Percentiles rank a stretch among this genome's conserved stretches.
These are phyloP conservation scores for Geranium brycei DNA, from an alignment of 345 rosid species.

Conservation along the genomic window DNA sequence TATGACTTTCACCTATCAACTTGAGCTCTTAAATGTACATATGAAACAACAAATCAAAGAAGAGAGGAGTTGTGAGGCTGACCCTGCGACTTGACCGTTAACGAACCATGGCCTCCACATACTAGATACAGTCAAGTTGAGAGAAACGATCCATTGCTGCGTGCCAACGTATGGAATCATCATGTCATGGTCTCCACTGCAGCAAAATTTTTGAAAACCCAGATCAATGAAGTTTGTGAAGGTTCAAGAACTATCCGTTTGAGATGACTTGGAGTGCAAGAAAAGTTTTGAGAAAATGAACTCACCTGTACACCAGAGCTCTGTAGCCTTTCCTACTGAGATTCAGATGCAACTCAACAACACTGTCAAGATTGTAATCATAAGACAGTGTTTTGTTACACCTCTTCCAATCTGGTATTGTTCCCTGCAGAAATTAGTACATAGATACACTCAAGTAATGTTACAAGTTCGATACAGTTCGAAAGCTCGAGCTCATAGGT, in stretches of 20 bases:
- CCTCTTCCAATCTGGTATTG: constrained; percentile 13
- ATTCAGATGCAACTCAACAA: constrained; percentile 11
- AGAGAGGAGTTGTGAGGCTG: neutral
- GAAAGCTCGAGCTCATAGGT: too few species aligned
- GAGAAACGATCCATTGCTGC: constrained; percentile 12
- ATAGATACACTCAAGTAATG: neutral
- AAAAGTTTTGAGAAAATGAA: neutral
- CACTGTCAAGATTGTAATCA: constrained; percentile 5
- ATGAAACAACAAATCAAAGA: too few species aligned
- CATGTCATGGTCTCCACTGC: constrained; percentile 31
- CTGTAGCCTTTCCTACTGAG: constrained; percentile 16
- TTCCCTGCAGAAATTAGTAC: constrained; percentile 10
- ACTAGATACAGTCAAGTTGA: constrained; percentile 12
- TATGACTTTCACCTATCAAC: too few species aligned
- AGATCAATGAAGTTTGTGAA: too few species aligned
- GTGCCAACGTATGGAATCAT: constrained; percentile 20
- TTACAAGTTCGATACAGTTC: too few species aligned
- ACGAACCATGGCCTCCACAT: constrained; percentile 32
- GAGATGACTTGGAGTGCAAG: too few species aligned
- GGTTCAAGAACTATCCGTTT: too few species aligned
- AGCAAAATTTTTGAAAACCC: neutral
- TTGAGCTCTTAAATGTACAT: too few species aligned
- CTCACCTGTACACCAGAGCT: constrained; percentile 23
- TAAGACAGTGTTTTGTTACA: constrained; percentile 20
- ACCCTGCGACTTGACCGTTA: constrained; percentile 33